These are phyloP conservation scores for Emergomyces africanus DNA, from an alignment of 2,329 filamentous ascomycete genomes.

Conservation along the genomic window DNA sequence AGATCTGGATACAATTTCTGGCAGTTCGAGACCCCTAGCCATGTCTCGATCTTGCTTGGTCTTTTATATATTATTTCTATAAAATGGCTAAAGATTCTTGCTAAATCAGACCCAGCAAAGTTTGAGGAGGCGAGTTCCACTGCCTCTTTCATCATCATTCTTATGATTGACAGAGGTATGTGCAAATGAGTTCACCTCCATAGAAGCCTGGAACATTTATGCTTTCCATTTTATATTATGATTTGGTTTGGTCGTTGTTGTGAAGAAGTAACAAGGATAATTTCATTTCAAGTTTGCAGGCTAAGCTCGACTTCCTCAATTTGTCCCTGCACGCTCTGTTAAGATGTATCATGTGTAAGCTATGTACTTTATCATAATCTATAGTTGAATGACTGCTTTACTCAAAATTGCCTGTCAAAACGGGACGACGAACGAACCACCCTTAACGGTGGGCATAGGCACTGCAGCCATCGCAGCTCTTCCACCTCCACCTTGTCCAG, in stretches of 20 bases:
- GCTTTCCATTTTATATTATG: neutral
- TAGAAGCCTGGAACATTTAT: conserved; percentile 20
- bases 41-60: neutral
- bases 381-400: neutral
- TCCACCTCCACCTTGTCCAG: neutral
- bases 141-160: conserved; percentile 9
- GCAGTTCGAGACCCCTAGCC: neutral
- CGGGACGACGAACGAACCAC: neutral
- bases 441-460: neutral
- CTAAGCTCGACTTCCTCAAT: neutral
- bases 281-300: neutral
- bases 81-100: conserved; percentile 18
- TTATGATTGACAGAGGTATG: neutral
- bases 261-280: neutral
- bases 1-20: conserved; percentile 4
- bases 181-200: conserved; percentile 31
- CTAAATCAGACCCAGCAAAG: conserved; percentile 31
- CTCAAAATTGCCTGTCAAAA: neutral
- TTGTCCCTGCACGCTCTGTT: neutral
- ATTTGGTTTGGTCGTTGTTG: neutral
- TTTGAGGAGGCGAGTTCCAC: conserved; percentile 35
- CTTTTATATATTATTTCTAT: neutral
- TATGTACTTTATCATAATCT: neutral
- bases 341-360: neutral
- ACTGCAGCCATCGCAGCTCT: neutral